A percentile compares a stretch with the other conserved stretches of the same genome.
Evolutionary conservation across 2,329 filamentous ascomycete genomes (phyloP).

Genomic region (Xylaria hypoxylon): DNA sequence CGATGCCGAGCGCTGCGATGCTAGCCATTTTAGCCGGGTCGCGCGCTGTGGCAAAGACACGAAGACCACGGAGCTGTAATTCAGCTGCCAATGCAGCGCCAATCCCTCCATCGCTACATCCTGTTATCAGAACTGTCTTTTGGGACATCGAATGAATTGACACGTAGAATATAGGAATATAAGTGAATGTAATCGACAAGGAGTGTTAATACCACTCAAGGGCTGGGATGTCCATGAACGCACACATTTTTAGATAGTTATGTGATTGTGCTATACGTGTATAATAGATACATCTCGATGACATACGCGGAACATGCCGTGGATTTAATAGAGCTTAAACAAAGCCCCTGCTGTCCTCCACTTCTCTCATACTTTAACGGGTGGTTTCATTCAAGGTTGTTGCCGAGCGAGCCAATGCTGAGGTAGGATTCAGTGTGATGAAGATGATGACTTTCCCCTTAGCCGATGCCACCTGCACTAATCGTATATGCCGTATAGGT

Average conservation of each 20-base stretch:
- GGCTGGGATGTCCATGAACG: background rate
- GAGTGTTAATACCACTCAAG: background rate
- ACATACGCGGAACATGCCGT: constrained; percentile 5
- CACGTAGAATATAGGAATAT: background rate
- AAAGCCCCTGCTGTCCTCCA: constrained; percentile 6
- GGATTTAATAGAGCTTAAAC: constrained; percentile 1
- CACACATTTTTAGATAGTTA: background rate
- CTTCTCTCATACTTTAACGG: background rate
- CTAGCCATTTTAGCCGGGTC: constrained; percentile 42
- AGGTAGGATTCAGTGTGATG: constrained; percentile 8
- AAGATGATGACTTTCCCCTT: constrained; percentile 7
- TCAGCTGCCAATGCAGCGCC: constrained; percentile 50
- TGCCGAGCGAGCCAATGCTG: background rate
- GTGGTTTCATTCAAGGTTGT: background rate
- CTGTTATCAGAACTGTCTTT: constrained; percentile 50
- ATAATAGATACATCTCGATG: background rate
- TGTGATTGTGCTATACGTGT: background rate
- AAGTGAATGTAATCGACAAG: background rate
- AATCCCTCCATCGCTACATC: constrained; percentile 51
- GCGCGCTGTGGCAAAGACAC: constrained; percentile 51
- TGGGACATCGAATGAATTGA: constrained; percentile 31
- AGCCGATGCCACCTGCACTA: background rate
- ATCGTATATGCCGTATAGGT: background rate
- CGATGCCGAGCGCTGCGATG: constrained; percentile 44
- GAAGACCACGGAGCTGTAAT: constrained; percentile 48